Percentiles rank a stretch among this genome's conserved stretches.
These are phyloP conservation scores for Claviceps paspali DNA, from an alignment of 2,329 filamentous ascomycete genomes.

Conservation along the genomic window DNA sequence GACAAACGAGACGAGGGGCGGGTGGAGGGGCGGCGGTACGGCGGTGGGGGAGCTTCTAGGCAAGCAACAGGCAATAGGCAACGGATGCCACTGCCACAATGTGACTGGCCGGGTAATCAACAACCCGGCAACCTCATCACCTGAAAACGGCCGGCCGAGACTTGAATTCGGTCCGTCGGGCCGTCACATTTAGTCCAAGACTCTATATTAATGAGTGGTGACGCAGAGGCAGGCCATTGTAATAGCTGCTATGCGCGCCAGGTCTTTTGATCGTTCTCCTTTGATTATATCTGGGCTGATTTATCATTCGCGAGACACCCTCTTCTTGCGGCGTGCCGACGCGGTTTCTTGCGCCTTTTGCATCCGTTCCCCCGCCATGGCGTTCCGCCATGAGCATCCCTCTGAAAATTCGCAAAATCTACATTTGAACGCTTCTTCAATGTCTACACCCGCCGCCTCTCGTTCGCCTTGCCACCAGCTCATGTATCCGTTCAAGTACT, in stretches of 20 bases:
- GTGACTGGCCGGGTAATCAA: too few species aligned
- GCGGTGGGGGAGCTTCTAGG: too few species aligned
- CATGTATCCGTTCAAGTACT: constrained; percentile 56
- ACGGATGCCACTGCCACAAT: too few species aligned
- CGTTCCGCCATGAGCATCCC: constrained; percentile 61
- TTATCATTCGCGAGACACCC: background rate
- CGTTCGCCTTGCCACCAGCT: constrained; percentile 78
- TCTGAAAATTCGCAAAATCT: constrained; percentile 69
- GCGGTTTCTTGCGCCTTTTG: background rate
- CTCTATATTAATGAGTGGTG: too few species aligned
- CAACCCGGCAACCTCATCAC: too few species aligned
- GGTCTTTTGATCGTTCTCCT: too few species aligned
- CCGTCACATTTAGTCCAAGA: too few species aligned
- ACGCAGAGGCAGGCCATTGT: too few species aligned
- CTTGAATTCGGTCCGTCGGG: too few species aligned
- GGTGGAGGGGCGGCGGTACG: background rate
- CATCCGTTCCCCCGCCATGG: constrained; percentile 40
- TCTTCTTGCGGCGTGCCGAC: constrained; percentile 6
- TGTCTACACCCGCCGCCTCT: constrained; percentile 54
- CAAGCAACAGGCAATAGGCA: too few species aligned
- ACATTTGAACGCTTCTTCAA: constrained; percentile 85
- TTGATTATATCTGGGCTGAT: background rate
- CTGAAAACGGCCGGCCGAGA: too few species aligned
- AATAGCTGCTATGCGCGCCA: too few species aligned
- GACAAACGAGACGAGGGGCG: constrained; percentile 5